Evolutionary conservation across 148 eudicot genomes (phyloP).

Genomic region (Nepenthes gracilis): DNA sequence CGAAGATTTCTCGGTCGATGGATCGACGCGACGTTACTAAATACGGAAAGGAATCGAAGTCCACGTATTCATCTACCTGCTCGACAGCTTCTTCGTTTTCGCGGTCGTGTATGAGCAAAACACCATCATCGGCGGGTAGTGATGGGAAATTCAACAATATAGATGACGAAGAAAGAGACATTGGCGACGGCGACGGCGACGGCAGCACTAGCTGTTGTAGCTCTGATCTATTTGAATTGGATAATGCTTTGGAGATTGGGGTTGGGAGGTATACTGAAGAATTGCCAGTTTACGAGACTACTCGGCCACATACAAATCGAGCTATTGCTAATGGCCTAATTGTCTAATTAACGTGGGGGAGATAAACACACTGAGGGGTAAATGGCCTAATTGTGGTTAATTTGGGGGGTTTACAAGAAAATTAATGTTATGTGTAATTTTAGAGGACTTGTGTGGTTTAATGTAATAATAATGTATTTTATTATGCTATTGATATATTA

Average conservation of each 20-base stretch:
- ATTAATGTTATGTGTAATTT: no score
- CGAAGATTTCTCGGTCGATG: slow-evolving; percentile 16
- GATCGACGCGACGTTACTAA: slow-evolving; percentile 7
- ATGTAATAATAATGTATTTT: no score
- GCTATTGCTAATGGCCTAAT: slow-evolving; percentile 56
- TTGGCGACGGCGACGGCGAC: slow-evolving; percentile 26
- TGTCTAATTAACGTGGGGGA: slow-evolving; percentile 9
- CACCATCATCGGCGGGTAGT: slow-evolving; percentile 29
- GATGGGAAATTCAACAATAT: slow-evolving; percentile 6
- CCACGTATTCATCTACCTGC: slow-evolving; percentile 13
- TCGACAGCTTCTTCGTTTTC: slow-evolving; percentile 51
- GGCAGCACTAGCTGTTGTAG: slow-evolving; percentile 54
- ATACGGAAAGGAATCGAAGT: slow-evolving; percentile 15
- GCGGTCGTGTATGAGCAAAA: slow-evolving; percentile 47
- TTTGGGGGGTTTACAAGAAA: no score
- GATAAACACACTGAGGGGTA: no score
- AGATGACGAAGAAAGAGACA: background rate
- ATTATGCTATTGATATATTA: no score
- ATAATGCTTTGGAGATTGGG: slow-evolving; percentile 42
- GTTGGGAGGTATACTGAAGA: slow-evolving; percentile 37
- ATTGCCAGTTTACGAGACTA: slow-evolving; percentile 78
- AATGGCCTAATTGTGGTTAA: background rate
- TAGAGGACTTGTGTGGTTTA: no score
- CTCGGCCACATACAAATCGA: slow-evolving; percentile 46
- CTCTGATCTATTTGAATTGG: slow-evolving; percentile 76